These are phyloP conservation scores for Xylaria curta DNA, from an alignment of 495 filamentous ascomycete genomes.

Conservation along the genomic window DNA sequence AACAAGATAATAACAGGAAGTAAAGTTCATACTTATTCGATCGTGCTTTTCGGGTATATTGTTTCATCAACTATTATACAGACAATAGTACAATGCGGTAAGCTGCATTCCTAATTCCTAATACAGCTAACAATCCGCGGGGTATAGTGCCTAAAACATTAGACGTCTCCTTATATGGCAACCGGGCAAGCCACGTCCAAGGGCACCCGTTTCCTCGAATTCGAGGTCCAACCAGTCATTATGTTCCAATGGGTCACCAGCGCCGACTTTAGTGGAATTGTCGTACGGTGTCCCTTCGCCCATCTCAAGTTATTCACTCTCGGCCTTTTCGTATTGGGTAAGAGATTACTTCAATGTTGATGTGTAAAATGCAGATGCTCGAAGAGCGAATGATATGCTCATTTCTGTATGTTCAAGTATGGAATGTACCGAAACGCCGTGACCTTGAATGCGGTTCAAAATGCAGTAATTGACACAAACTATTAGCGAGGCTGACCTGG, in stretches of 20 bases:
- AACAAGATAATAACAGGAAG: neutral
- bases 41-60: slow-evolving; percentile 13
- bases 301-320: no score
- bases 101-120: slow-evolving; percentile 18
- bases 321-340: neutral
- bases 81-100: slow-evolving; percentile 15
- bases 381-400: slow-evolving; percentile 4
- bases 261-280: neutral
- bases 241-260: neutral
- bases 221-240: neutral
- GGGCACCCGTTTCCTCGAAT: neutral
- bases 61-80: slow-evolving; percentile 15
- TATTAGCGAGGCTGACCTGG: neutral
- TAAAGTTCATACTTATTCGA: neutral
- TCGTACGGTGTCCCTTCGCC: neutral
- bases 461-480: neutral
- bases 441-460: neutral
- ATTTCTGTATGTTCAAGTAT: slow-evolving; percentile 9
- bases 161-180: slow-evolving; percentile 14
- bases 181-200: neutral
- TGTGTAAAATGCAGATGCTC: neutral
- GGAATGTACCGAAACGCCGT: slow-evolving; percentile 13
- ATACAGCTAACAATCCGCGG: slow-evolving; percentile 15
- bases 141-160: slow-evolving; percentile 22
- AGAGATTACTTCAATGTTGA: neutral